These are phyloP conservation scores for Citrus unshiu DNA, from an alignment of 345 rosid species.

Conservation along the genomic window DNA sequence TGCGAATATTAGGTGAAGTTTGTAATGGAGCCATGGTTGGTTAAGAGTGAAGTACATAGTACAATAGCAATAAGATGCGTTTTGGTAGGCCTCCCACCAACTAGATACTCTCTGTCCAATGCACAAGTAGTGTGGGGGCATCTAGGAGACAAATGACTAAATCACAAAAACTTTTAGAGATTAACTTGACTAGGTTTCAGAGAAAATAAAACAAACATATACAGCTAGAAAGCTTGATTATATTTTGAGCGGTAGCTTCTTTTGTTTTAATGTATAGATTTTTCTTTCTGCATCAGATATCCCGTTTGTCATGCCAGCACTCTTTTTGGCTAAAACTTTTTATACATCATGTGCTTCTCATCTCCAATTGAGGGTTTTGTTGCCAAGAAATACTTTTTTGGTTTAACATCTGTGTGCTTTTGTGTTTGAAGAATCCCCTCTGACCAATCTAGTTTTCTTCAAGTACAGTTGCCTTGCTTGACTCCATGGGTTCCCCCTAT, in stretches of 20 bases:
- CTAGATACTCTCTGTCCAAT: not conserved
- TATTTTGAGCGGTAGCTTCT: not conserved
- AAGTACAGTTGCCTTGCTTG: not conserved
- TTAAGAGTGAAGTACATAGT: not conserved
- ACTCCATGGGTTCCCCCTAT: not conserved
- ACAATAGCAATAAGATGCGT: not conserved
- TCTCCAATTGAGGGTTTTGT: not conserved
- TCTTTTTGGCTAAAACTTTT: not conserved
- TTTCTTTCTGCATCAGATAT: too few species aligned
- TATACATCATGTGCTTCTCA: not conserved
- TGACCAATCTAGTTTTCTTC: not conserved
- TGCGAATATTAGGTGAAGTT: not conserved
- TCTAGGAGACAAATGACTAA: not conserved
- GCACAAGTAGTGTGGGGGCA: not conserved
- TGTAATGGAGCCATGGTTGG: not conserved
- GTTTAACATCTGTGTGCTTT: not conserved
- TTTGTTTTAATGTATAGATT: not conserved
- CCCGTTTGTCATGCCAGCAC: not conserved
- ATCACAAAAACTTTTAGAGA: not conserved
- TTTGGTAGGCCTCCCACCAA: not conserved
- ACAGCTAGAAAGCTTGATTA: not conserved
- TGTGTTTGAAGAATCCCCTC: conserved; percentile 1
- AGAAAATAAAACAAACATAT: not conserved
- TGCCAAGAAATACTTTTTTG: too few species aligned
- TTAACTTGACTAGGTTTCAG: not conserved